Conservation (phyloP, 192 early-diverging fungal species). For the Linnemannia hyalina region DNA sequence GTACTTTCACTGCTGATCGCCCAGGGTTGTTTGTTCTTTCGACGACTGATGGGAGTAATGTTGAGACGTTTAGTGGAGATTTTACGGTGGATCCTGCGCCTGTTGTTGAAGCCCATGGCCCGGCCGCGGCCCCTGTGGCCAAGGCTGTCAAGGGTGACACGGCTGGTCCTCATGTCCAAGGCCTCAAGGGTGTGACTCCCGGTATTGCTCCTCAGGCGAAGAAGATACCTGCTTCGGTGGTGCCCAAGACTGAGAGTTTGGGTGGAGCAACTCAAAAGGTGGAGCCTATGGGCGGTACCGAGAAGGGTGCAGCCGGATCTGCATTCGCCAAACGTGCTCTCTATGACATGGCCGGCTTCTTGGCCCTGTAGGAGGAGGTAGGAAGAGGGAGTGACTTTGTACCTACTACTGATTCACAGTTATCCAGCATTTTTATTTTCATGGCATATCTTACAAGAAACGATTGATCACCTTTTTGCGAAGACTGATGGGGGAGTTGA, state of each 20-base stretch:
- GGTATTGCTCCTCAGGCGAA: neutral
- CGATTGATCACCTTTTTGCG: neutral
- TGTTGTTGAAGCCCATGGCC: neutral
- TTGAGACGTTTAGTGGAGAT: conserved; percentile 12
- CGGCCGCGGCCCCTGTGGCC: no score
- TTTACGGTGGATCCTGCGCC: conserved; percentile 3
- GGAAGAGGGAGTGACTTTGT: neutral
- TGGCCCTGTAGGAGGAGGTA: neutral
- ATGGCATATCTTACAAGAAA: neutral
- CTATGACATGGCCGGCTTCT: neutral
- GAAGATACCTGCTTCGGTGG: neutral
- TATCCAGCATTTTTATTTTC: neutral
- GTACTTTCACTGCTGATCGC: conserved; percentile 18
- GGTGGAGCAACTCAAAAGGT: neutral
- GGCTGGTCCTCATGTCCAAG: neutral
- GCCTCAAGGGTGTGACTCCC: neutral
- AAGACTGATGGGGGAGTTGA: no score
- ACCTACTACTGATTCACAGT: neutral
- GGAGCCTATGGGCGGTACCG: neutral
- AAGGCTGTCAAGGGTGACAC: neutral
- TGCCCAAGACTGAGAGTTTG: neutral
- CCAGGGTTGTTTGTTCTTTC: neutral
- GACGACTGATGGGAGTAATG: neutral
- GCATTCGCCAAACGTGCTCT: neutral
- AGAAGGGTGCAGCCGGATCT: neutral